Percentiles rank a stretch among this genome's conserved stretches.
These are phyloP conservation scores for Pleurozium schreberi DNA, from an alignment of 225 moss, liverwort and hornwort species.

Conservation along the genomic window DNA sequence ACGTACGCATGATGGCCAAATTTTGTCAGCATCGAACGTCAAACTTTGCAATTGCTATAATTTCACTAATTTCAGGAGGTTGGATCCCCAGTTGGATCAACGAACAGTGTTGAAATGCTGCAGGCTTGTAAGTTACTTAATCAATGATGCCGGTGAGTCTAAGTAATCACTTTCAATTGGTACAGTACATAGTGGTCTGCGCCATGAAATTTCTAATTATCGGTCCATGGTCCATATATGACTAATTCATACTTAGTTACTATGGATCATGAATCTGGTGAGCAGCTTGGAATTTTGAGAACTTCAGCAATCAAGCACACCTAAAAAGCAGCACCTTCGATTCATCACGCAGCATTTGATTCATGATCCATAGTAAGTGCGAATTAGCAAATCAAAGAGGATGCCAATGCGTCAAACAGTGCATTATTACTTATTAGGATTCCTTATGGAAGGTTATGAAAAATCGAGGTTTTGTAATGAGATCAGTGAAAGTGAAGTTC, in stretches of 20 bases:
- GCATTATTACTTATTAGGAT: neutral
- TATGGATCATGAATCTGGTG: neutral
- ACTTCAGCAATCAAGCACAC: neutral
- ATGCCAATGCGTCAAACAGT: neutral
- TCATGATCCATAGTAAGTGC: no score
- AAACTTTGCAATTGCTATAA: no score
- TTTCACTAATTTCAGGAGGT: neutral
- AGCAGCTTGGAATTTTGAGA: neutral
- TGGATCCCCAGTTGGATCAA: neutral
- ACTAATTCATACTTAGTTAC: neutral
- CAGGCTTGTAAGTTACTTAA: neutral
- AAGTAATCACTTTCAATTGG: neutral
- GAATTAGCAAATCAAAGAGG: neutral
- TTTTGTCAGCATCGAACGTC: conserved; percentile 8
- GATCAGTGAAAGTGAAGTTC: neutral
- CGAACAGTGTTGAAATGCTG: neutral
- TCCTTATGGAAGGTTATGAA: neutral
- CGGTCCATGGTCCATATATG: neutral
- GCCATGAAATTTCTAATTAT: neutral
- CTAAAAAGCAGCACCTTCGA: neutral
- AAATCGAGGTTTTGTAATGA: no score
- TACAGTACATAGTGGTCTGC: neutral
- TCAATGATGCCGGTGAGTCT: neutral
- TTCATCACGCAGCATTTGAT: neutral
- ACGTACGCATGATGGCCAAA: neutral